Base-by-base conservation (phyloP, 2,329 filamentous ascomycete species). In the Fusarium paranaense region DNA sequence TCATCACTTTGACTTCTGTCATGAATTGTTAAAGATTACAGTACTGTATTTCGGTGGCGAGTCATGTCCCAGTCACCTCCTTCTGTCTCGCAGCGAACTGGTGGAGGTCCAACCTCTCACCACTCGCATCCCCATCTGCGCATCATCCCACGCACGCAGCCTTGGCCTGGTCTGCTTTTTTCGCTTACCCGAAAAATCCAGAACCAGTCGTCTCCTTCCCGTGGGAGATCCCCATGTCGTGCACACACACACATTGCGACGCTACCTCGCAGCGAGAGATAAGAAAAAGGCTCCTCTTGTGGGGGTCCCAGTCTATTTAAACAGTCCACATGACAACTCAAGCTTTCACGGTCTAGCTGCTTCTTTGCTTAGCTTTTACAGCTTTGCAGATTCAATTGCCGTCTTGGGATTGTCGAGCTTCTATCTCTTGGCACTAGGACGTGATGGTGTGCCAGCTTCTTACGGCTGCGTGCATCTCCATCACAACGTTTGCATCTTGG, bases 121-220 rank as follows among this genome's bases (percentile, higher is more conserved):
- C 16, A 62, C 8, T 27, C 45, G 25, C 50, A 27, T 22, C 52
- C 60, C 42, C 6, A 18, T 58, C 52, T 58, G 38, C 45, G 54
- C 40, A 69, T 65, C 64, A 69, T 72, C 64, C 71, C 71, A 73
- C 70, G 57, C 63, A 56, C 70, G 60, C 63, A 56, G 10, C 42
- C 62, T 67, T 37, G 59, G 27, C 35, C 63, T 65, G 63, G 20
- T 13, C 63, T 66, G 32, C 62, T 37, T 45, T 45, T 57, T 20
- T 45, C 64, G 20, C 25, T 27, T 57, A 22, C 18, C 32, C 45
- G 45, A 50, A 54, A 57, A 50, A 38, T 30, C 32, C 13, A 35
- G 11, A 37, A 13, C 64, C 64, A 59, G 42, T 67, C 60, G 57
- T 37, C 60, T 25, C 6, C 58, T 40, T 30, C 68, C 59, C 61